Percentiles rank a stretch among this genome's conserved stretches.
These are phyloP conservation scores for Melampsora americana DNA, from an alignment of 1,284 basidiomycete genomes.

Conservation along the genomic window DNA sequence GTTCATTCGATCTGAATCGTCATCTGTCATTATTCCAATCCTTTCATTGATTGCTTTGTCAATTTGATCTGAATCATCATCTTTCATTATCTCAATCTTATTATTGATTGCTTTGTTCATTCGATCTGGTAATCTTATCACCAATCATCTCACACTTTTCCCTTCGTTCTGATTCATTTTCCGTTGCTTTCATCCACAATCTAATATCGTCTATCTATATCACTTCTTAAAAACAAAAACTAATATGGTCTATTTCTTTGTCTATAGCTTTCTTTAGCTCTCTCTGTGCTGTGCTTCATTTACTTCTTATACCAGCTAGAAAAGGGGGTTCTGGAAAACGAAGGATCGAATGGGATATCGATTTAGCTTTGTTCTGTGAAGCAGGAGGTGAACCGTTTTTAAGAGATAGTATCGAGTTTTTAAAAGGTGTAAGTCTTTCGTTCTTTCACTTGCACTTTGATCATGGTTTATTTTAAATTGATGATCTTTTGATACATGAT, in stretches of 20 bases:
- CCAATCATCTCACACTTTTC: neutral
- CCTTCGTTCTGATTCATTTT: too few relatives aligned
- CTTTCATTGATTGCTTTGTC: too few relatives aligned
- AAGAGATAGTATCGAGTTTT: constrained; percentile 46
- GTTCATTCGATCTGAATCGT: too few relatives aligned
- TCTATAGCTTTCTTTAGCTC: constrained; percentile 47
- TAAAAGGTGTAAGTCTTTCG: constrained; percentile 46
- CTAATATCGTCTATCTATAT: neutral
- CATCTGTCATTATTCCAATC: too few relatives aligned
- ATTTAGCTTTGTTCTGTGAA: constrained; percentile 48
- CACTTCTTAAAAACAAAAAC: neutral
- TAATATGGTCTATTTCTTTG: constrained; percentile 25
- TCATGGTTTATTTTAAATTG: neutral
- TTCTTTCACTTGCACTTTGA: constrained; percentile 7
- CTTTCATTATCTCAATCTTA: too few relatives aligned
- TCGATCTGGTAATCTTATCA: too few relatives aligned
- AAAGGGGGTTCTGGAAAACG: constrained; percentile 45
- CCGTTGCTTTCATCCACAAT: too few relatives aligned
- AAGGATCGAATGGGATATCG: constrained; percentile 48
- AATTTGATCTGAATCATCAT: too few relatives aligned
- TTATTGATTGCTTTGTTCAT: too few relatives aligned
- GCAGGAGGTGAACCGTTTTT: constrained; percentile 47
- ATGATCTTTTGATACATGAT: neutral
- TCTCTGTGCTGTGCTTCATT: constrained; percentile 45
- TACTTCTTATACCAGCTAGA: constrained; percentile 44